Evolutionary conservation across 805 yeast genomes (phyloP), one percentile per base, ranked within the genome.

Genomic region (Saturnispora halmiae): DNA sequence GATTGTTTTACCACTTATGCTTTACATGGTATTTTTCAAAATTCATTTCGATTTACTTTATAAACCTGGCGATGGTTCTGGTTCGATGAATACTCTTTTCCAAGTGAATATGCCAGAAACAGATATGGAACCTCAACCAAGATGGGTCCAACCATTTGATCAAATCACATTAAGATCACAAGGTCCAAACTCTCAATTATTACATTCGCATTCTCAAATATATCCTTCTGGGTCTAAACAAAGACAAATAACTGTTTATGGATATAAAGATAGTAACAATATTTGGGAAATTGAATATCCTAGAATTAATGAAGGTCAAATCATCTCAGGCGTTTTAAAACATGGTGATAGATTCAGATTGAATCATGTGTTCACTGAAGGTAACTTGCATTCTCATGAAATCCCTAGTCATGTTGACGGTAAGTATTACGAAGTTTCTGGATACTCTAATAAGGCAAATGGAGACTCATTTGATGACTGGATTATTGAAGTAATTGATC

Each of bases 201-300:
- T 92, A 46, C 98, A 92, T 58, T 90, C 97, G 0, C 98, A 92
- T 57, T 66, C 67, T 13, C 92, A 83, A 55, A 57, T 68, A 7
- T 92, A 81, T 57, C 98, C 98, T 10, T 86, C 77, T 46, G 97
- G 97, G 3, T 85, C 96, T 1, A 75, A 75, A 46, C 97, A 92
- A 64, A 95, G 87, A 59, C 99, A 92, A 62, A 70, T 92, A 38
- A 92, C 98, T n/a, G 82, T 90, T 13, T 92, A 92, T 60, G 87
- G 90, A n/a, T 86, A 78, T 61, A 85, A 85, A 57, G 97, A 92
- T 59, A 63, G 69, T 36, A 90, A 92, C 61, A 92, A 90, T 58
- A 70, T 79, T 40, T 88, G 94, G 79, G 54, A 54, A 58, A 69
- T 43, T 42, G 59, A 46, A 57, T 62, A 38, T 58, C 75, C 53